phyloP scores from a whole-genome alignment of 139 green algal genomes.

The Tetradesmus lagerheimii region DNA sequence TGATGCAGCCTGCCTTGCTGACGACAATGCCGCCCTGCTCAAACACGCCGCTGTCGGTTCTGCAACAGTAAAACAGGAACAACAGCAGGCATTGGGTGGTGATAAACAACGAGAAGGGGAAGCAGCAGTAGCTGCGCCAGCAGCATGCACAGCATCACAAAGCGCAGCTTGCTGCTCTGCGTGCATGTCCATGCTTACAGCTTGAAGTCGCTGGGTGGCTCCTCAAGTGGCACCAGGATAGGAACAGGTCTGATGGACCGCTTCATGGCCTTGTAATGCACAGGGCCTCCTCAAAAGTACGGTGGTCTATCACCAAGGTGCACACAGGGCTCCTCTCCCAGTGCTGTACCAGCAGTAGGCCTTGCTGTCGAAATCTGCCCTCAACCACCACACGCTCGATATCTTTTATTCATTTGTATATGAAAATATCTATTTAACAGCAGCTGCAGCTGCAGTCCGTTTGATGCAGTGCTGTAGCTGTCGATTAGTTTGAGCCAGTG shows the following conservation, averaged over 20 bases:
- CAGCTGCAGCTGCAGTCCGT: not conserved
- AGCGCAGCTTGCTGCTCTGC: not conserved
- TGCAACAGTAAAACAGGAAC: not conserved
- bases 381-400: not conserved
- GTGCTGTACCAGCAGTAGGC: conserved; percentile 5
- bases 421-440: not conserved
- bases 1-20: conserved; percentile 49
- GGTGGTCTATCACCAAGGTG: not conserved
- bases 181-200: not conserved
- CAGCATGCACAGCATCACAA: not conserved
- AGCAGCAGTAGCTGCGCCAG: not conserved
- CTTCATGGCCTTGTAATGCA: conserved; percentile 6
- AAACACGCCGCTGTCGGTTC: conserved; percentile 54
- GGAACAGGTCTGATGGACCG: conserved; percentile 11
- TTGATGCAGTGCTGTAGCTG: not conserved
- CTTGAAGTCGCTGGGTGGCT: conserved; percentile 28
- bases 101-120: not conserved
- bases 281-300: not conserved
- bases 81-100: not conserved
- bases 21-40: conserved; percentile 46
- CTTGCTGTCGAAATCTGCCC: not conserved
- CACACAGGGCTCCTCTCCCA: not conserved
- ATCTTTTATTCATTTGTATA: not conserved
- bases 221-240: conserved; percentile 2
- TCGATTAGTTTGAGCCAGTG: not conserved